Base-by-base conservation (phyloP, 2,329 filamentous ascomycete genomes). In the Fusarium caatingaense region DNA sequence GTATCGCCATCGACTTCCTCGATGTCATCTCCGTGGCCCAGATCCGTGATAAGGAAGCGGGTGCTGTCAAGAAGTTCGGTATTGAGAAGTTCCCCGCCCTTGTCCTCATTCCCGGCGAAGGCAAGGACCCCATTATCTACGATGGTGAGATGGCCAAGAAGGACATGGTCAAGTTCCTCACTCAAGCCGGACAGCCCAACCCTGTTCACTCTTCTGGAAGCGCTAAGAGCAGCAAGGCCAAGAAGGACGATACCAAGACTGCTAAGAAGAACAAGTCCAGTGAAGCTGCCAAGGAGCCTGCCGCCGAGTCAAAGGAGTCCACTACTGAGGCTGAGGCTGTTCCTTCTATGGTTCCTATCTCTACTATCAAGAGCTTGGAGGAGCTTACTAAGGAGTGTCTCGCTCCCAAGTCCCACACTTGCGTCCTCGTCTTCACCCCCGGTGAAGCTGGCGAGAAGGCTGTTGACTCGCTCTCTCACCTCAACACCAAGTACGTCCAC, bases 1-100 rank as follows among this genome's bases (percentile, higher is more conserved):
- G 93, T 65, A 80, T 98, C 56, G 94, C 96, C 9, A 93, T 98
- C 74, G 96, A 98, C 78, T 99, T 95, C 80, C 85, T 96, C 27
- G 94, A 91, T 37, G 88, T 89, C 59, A 89, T 98, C 68, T 86
- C 87, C 6, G 85, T 99, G 37, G 95, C 89, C 11, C 95, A 98
- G 80, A 87, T 97, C 58, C 89, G 94, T 60, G 86, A 91, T 82
- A 97, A 94, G 80, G 93, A 98, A 80, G 86, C 86, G 56, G 87
- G 85, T 42, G 86, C 91, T 0, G 88, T 93, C 6, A 87, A 92
- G 63, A 87, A 88, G 60, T 98, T 95, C 76, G 91, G 89, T 42
- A 85, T 99, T 64, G 84, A 86, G 18, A 89, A 91, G 53, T 97
- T 93, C 77, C 97, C 96, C 0, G 90, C 91, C 0, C 83, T 99